A percentile compares a stretch with the other conserved stretches of the same genome.
Evolutionary conservation across 2,329 filamentous ascomycete genomes (phyloP).

Genomic region (Lachnellula occidentalis): DNA sequence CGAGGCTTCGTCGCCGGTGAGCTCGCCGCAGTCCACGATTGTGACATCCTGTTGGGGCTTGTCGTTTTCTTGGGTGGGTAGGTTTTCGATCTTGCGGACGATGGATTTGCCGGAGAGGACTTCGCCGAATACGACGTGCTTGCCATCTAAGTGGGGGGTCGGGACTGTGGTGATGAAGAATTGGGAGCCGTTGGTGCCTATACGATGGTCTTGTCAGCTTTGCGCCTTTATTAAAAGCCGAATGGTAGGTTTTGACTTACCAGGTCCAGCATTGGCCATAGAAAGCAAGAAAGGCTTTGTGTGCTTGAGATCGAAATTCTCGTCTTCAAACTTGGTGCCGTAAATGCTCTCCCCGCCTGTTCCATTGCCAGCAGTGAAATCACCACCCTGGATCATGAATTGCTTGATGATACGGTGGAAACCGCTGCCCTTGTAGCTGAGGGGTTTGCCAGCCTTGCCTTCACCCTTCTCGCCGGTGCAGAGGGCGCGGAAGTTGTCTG

Average conservation of each 20-base stretch:
- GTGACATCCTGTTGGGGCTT: slow-evolving; percentile 69
- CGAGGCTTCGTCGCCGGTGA: slow-evolving; percentile 64
- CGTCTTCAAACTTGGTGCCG: slow-evolving; percentile 92
- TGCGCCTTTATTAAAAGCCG: neutral
- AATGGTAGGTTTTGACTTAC: slow-evolving; percentile 41
- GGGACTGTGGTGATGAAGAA: slow-evolving; percentile 96
- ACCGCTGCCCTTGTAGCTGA: slow-evolving; percentile 86
- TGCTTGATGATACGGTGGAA: slow-evolving; percentile 98
- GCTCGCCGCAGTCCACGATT: slow-evolving; percentile 81
- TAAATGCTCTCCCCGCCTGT: slow-evolving; percentile 98
- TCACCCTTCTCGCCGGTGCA: slow-evolving; percentile 92
- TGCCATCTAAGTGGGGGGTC: slow-evolving; percentile 91
- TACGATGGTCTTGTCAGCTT: slow-evolving; percentile 4
- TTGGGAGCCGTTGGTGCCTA: slow-evolving; percentile 90
- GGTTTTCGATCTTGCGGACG: slow-evolving; percentile 83
- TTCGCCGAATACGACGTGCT: slow-evolving; percentile 96
- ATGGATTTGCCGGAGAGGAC: slow-evolving; percentile 90
- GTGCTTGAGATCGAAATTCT: slow-evolving; percentile 91
- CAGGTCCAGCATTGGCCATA: slow-evolving; percentile 96
- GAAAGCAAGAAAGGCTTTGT: slow-evolving; percentile 88
- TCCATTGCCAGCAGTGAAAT: slow-evolving; percentile 91
- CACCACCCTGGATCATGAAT: slow-evolving; percentile 98
- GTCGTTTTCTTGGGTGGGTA: slow-evolving; percentile 67
- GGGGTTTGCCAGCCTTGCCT: slow-evolving; percentile 73
- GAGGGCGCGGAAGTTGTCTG: slow-evolving; percentile 90